Conservation (phyloP, 352 stramenopile genomes). For the Plasmopara halstedii region DNA sequence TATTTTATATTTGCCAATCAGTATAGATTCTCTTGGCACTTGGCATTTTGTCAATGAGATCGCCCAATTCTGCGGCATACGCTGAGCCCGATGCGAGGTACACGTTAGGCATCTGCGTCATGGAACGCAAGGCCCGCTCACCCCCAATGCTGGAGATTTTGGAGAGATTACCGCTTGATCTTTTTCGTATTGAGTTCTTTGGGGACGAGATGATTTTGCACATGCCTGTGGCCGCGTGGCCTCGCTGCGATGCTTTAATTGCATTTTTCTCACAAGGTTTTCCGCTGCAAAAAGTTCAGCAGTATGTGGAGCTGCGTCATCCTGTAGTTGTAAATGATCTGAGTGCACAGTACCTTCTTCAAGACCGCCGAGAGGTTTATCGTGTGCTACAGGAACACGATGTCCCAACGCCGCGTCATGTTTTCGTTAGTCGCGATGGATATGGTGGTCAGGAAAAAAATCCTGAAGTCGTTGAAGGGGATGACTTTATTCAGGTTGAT, state of each 20-base stretch:
- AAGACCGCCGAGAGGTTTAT: slow-evolving; percentile 96
- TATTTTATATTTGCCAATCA: too few relatives aligned
- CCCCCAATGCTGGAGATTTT: slow-evolving; percentile 97
- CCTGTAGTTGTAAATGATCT: slow-evolving; percentile 98
- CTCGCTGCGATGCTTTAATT: slow-evolving; percentile 95
- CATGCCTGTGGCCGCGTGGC: slow-evolving; percentile 89
- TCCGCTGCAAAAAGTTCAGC: slow-evolving; percentile 94
- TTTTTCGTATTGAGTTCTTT: slow-evolving; percentile 97
- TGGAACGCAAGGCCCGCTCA: slow-evolving; percentile 96
- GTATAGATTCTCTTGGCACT: too few relatives aligned
- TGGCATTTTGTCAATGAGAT: slow-evolving; percentile 9
- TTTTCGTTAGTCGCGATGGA: slow-evolving; percentile 92
- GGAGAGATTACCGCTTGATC: slow-evolving; percentile 68
- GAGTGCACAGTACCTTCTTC: slow-evolving; percentile 89
- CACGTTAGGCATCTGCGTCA: slow-evolving; percentile 95
- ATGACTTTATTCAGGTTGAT: slow-evolving; percentile 84
- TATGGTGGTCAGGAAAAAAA: slow-evolving; percentile 50
- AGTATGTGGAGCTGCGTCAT: slow-evolving; percentile 92
- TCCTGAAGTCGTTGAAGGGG: slow-evolving; percentile 50
- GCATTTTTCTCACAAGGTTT: slow-evolving; percentile 98
- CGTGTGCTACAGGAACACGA: slow-evolving; percentile 84
- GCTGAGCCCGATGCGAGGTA: slow-evolving; percentile 24
- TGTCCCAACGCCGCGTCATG: slow-evolving; percentile 93
- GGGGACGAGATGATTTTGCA: slow-evolving; percentile 95
- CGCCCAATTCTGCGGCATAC: slow-evolving; percentile 1